A percentile compares a stretch with the other conserved stretches of the same genome.
These are phyloP conservation scores for Podospora pseudoanserina DNA, from an alignment of 495 filamentous ascomycete genomes.

Conservation along the genomic window DNA sequence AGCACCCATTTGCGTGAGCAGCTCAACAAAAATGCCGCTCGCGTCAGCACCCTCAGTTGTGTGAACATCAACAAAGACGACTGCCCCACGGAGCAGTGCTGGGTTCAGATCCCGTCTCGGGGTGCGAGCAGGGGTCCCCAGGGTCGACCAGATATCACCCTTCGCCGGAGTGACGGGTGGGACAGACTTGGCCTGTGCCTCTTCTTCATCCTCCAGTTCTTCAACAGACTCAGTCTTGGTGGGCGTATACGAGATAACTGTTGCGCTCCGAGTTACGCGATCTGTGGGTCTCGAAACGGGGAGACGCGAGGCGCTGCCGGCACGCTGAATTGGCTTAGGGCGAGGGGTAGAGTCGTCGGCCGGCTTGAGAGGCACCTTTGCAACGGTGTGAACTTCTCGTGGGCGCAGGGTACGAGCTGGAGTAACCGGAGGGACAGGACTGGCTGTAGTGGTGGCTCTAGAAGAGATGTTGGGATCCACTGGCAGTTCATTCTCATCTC, in stretches of 20 bases:
- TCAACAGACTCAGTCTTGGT: slow-evolving; percentile 32
- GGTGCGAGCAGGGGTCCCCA: slow-evolving; percentile 54
- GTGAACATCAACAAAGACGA: slow-evolving; percentile 92
- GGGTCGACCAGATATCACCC: slow-evolving; percentile 45
- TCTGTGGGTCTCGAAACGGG: slow-evolving; percentile 33
- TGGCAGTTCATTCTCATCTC: slow-evolving; percentile 57
- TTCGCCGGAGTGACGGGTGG: slow-evolving; percentile 37
- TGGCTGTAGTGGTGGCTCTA: slow-evolving; percentile 8
- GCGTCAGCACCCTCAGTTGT: slow-evolving; percentile 85
- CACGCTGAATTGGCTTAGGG: slow-evolving; percentile 43
- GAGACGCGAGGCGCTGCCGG: slow-evolving; percentile 54
- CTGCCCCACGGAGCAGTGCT: slow-evolving; percentile 61
- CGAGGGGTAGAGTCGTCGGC: slow-evolving; percentile 60
- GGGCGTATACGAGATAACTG: slow-evolving; percentile 44
- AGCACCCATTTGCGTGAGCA: slow-evolving; percentile 81
- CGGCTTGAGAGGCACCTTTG: slow-evolving; percentile 71
- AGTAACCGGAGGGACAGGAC: slow-evolving; percentile 31
- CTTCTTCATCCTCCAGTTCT: slow-evolving; percentile 18
- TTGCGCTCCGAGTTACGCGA: slow-evolving; percentile 37
- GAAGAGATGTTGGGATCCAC: slow-evolving; percentile 47
- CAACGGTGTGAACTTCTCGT: slow-evolving; percentile 60
- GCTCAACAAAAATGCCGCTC: slow-evolving; percentile 75
- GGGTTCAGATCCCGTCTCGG: slow-evolving; percentile 50
- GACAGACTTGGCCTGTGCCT: slow-evolving; percentile 17
- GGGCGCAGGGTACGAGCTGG: slow-evolving; percentile 30